Evolutionary conservation across 129 eudicot genomes (phyloP), one percentile per base, ranked within the genome.

Genomic region (Logfia minima): DNA sequence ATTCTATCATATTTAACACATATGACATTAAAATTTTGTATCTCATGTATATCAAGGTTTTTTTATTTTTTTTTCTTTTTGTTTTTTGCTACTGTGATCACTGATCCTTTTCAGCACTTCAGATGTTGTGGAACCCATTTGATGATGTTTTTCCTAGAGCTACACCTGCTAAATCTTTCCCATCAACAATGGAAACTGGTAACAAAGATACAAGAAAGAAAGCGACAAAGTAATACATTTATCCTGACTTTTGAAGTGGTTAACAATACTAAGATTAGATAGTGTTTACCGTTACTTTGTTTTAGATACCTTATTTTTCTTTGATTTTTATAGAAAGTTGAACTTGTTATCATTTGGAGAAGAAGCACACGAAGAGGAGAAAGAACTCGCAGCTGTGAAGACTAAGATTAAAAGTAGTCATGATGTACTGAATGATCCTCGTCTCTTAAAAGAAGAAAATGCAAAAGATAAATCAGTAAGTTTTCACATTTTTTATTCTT

Each of bases 281-380:
- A 31, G 55, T 51, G 1, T 8, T 66, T 68, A n/a, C 59, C 21
- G 66, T 17, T 70, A 59, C 13, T 18, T 76, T 65, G 22, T 66
- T 8, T 59, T 55, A 55, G 29, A 59, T 16, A 60, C 14, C 48
- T 78, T 32, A 58, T 74, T 53, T 67, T 26, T 62, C 5, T 51
- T 63, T 28, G 2, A 71, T 13, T 26, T 35, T 4, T 64, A 11
- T 82, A 93, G 98, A 83, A 93, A 93, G 83, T 81, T 93, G 84
- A 93, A 87, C 79, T 83, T 93, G 83, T 90, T 93, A 77, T 93
- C 98, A 52, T 93, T 93, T 81, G 97, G 98, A 70, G 98, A 93
- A 81, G 98, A 93, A 89, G 98, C 98, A 9, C 84, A 93, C 86
- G 96, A 93, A 77, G 98, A 93, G 87, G 97, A 90, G 84, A 90